A percentile compares a stretch with the other conserved stretches of the same genome.
Conservation (phyloP, 768 basidiomycete species). For the Tulasnella calospora region DNA sequence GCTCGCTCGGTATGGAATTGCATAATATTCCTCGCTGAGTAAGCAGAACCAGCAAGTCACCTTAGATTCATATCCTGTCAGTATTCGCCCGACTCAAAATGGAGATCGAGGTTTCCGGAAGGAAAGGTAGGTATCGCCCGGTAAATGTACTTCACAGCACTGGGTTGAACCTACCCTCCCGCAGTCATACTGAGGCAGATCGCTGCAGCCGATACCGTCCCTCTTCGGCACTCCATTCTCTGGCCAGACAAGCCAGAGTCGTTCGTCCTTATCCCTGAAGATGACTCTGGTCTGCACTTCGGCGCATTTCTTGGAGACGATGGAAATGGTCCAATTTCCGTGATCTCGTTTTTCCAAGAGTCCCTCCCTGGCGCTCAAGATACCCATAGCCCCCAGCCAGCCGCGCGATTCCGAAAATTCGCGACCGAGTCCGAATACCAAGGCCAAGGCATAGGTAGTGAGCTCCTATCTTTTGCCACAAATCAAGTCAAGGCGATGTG, state of each 20-base stretch:
- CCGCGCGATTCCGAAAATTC: conserved; percentile 17
- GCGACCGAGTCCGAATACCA: neutral
- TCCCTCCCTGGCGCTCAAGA: neutral
- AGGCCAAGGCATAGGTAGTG: neutral
- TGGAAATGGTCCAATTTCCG: neutral
- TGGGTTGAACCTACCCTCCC: neutral
- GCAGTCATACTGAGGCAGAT: neutral
- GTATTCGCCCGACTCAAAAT: neutral
- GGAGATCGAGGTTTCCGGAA: neutral
- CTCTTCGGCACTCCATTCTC: conserved; percentile 7
- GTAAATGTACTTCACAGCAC: neutral
- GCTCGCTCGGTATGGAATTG: neutral
- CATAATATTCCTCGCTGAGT: neutral
- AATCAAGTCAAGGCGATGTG: conserved; percentile 1
- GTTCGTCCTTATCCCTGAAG: conserved; percentile 13
- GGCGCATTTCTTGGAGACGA: neutral
- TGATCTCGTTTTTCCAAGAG: conserved; percentile 15
- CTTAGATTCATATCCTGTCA: neutral
- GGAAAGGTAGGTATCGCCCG: neutral
- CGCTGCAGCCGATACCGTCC: conserved; percentile 8
- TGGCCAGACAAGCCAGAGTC: conserved; percentile 12
- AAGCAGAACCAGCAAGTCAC: neutral
- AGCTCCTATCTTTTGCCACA: conserved; percentile 3
- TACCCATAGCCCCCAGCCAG: no score
- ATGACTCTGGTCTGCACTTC: neutral